Base-by-base conservation (phyloP, 345 rosid species). In the Lagerstroemia speciosa region DNA sequence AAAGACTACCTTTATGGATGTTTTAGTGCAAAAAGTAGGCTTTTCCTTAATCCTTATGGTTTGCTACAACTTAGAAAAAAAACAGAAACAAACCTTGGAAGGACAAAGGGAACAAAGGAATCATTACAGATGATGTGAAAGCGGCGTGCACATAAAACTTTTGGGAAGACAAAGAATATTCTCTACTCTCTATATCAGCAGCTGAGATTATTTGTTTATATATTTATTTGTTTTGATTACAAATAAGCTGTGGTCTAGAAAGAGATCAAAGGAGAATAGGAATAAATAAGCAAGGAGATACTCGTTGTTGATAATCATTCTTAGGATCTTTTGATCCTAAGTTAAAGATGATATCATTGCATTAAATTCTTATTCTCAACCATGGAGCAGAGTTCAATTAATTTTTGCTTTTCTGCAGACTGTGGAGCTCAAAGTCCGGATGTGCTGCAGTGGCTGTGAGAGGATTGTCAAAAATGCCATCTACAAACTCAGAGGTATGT, bases 371-470 rank as follows among this genome's bases (percentile, higher is more conserved):
- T n/a, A n/a, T n/a, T 26, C 29, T 27, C 17, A 64, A 37, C 33
- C 15, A 32, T 24, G 55, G 38, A 27, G 53, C 24, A 38, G 38
- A 27, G 53, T 17, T 48, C 3, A 27, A 40, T n/a, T 65, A 62
- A n/a, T 6, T 31, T 3, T 26, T 36, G 24, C 53, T 66, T 10
- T 37, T 72, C 71, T 64, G 17, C 71, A 93, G 98, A 93, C 96
- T 17, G 97, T 90, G 78, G 94, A 90, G 74, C 98, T 93, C 67
- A 93, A 90, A 76, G 96, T 93, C 20, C 68, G 96, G 77, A 93
- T 93, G 97, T 93, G 98, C 78, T 93, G 98, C 86, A 81, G 76
- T 36, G 98, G 98, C 22, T 93, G 98, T 71, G 98, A 89, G 72
- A 80, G 94, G 75, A 89, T 93, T 24, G 97, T 93, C 53, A 93